A percentile compares a stretch with the other conserved stretches of the same genome.
Evolutionary conservation across 176 grass and related monocot genomes (phyloP).

Genomic region (Aegilops tauschii): DNA sequence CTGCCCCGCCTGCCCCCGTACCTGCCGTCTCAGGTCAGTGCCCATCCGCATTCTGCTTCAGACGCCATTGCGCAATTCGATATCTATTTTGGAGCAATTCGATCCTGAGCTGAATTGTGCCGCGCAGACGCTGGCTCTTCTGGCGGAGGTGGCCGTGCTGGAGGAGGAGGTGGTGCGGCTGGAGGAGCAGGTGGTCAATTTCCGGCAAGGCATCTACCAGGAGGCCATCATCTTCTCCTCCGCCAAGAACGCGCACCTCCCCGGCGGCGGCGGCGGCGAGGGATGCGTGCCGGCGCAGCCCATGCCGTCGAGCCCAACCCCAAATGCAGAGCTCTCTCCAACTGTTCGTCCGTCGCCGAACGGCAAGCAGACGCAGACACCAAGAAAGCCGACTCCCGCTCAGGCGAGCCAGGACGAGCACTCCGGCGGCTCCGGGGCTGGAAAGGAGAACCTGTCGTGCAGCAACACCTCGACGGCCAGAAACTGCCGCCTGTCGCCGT

Average conservation of each 20-base stretch:
- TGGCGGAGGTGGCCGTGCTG: slow-evolving; percentile 94
- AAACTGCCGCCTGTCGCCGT: slow-evolving; percentile 47
- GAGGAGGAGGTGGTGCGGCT: slow-evolving; percentile 93
- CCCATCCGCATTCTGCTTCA: not conserved
- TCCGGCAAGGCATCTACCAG: slow-evolving; percentile 92
- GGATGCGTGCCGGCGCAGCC: slow-evolving; percentile 24
- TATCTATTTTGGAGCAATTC: not conserved
- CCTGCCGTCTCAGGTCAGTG: slow-evolving; percentile 73
- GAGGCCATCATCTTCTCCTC: slow-evolving; percentile 82
- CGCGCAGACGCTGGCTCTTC: slow-evolving; percentile 74
- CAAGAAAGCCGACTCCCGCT: slow-evolving; percentile 30
- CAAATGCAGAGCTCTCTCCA: slow-evolving; percentile 15
- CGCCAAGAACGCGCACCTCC: slow-evolving; percentile 32
- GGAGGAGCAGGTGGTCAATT: slow-evolving; percentile 97
- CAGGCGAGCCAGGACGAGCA: slow-evolving; percentile 22
- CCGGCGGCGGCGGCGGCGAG: slow-evolving; percentile 6
- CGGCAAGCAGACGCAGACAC: slow-evolving; percentile 36
- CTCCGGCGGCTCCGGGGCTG: not conserved
- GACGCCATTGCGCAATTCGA: not conserved
- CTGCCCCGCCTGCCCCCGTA: slow-evolving; percentile 97
- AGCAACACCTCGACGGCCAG: slow-evolving; percentile 28
- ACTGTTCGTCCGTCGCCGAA: slow-evolving; percentile 29
- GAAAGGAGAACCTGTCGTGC: slow-evolving; percentile 86
- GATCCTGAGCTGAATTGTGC: not conserved
- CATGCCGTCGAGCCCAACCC: slow-evolving; percentile 20